Evolutionary conservation across 306 rosid species (phyloP).

Genomic region (Crataegus laevigata): DNA sequence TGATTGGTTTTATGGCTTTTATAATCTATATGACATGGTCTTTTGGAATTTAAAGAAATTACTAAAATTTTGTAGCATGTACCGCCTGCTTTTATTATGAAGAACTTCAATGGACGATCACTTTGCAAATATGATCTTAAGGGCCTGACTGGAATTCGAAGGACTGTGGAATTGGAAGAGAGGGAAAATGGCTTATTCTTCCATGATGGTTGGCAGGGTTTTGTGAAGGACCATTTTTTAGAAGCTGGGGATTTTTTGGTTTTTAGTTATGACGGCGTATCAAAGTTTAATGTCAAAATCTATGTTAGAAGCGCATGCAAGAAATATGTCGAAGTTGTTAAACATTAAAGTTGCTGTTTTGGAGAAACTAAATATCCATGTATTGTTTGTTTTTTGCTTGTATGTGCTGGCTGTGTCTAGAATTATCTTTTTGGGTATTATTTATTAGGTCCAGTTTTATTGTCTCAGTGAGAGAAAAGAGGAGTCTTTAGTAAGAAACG

Average conservation of each 20-base stretch:
- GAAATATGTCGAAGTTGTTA: conserved; percentile 46
- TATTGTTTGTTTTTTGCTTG: no score
- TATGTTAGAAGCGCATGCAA: conserved; percentile 64
- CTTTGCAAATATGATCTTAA: conserved; percentile 24
- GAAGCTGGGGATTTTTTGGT: conserved; percentile 68
- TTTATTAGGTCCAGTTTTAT: no score
- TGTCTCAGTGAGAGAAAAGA: no score
- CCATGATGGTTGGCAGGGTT: conserved; percentile 54
- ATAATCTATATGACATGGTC: no score
- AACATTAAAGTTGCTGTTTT: no score
- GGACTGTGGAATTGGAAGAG: conserved; percentile 48
- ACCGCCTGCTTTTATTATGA: not conserved
- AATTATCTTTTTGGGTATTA: no score
- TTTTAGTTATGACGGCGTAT: conserved; percentile 56
- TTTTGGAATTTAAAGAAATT: no score
- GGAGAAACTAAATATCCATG: no score
- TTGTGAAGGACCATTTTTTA: conserved; percentile 57
- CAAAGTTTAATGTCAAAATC: conserved; percentile 54
- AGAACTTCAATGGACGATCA: not conserved
- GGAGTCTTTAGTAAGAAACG: no score
- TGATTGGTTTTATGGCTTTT: no score
- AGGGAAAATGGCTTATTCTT: conserved; percentile 49
- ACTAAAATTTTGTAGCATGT: not conserved
- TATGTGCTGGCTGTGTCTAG: no score
- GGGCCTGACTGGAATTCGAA: conserved; percentile 65